These are phyloP conservation scores for Pogostemon cablin DNA, from an alignment of 257 asterid genomes.

Conservation along the genomic window DNA sequence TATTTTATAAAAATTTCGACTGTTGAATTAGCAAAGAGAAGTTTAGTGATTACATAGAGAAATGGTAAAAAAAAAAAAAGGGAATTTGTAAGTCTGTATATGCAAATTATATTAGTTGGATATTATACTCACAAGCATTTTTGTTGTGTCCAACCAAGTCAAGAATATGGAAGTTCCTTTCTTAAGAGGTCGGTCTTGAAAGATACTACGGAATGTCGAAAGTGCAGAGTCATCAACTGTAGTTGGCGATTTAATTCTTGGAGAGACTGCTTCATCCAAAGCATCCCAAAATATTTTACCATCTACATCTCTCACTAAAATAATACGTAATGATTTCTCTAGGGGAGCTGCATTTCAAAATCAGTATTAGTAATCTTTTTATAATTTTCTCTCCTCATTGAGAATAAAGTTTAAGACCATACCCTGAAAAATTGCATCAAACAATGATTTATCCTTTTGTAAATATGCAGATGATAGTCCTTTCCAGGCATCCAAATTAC, in stretches of 20 bases:
- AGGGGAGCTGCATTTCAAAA: slow-evolving; percentile 62
- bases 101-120: slow-evolving; percentile 2
- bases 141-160: slow-evolving; percentile 82
- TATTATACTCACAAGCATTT: slow-evolving; percentile 69
- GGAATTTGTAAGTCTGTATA: background rate
- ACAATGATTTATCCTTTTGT: slow-evolving; percentile 59
- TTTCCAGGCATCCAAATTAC: slow-evolving; percentile 65
- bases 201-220: slow-evolving; percentile 60
- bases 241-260: slow-evolving; percentile 69
- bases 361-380: slow-evolving; percentile 18
- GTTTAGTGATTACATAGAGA: background rate
- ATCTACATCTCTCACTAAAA: slow-evolving; percentile 83
- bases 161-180: slow-evolving; percentile 79
- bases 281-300: slow-evolving; percentile 98
- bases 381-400: slow-evolving; percentile 12
- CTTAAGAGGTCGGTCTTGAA: slow-evolving; percentile 72
- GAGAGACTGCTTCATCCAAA: slow-evolving; percentile 79
- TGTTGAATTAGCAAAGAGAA: background rate
- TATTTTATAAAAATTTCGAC: background rate
- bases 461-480: slow-evolving; percentile 59
- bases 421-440: slow-evolving; percentile 70
- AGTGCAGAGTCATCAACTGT: slow-evolving; percentile 69
- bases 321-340: slow-evolving; percentile 79
- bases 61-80: background rate
- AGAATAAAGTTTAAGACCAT: slow-evolving; percentile 11